Percentiles rank a stretch among this genome's conserved stretches.
Conservation (phyloP, 2,329 filamentous ascomycete species). For the Magnaporthiopsis incrustans region DNA sequence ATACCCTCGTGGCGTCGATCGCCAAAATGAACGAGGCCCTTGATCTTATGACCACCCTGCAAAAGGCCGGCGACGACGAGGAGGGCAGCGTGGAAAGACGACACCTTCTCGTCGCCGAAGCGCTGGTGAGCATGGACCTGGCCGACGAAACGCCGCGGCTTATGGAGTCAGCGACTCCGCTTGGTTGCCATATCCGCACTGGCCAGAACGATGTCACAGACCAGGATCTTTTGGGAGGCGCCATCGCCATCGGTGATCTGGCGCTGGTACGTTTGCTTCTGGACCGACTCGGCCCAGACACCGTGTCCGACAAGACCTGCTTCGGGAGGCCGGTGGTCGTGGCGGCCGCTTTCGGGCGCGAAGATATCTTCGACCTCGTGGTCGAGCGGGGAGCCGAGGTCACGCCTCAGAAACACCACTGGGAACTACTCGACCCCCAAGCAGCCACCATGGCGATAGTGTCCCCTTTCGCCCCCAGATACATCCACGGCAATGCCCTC, state of each 20-base stretch:
- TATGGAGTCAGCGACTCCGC: neutral
- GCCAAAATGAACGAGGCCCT: neutral
- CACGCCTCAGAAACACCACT: neutral
- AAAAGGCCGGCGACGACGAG: too few relatives aligned
- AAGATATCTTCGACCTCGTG: neutral
- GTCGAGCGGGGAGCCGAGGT: neutral
- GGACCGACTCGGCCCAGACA: too few relatives aligned
- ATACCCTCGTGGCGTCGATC: neutral
- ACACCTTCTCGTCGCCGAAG: neutral
- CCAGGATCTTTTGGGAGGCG: neutral
- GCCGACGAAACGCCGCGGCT: neutral
- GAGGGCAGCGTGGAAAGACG: neutral
- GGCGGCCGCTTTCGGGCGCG: neutral
- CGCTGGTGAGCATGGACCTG: neutral
- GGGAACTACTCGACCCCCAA: neutral
- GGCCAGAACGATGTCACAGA: neutral
- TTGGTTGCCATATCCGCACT: neutral
- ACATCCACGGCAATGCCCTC: too few relatives aligned
- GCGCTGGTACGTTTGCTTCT: neutral
- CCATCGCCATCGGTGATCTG: neutral
- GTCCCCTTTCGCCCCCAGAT: neutral
- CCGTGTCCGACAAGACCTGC: neutral
- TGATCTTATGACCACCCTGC: neutral
- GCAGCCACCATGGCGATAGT: neutral
- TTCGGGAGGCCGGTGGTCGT: neutral